phyloP scores from a whole-genome alignment of 1,284 basidiomycete genomes.

The Wolfiporia cocos region DNA sequence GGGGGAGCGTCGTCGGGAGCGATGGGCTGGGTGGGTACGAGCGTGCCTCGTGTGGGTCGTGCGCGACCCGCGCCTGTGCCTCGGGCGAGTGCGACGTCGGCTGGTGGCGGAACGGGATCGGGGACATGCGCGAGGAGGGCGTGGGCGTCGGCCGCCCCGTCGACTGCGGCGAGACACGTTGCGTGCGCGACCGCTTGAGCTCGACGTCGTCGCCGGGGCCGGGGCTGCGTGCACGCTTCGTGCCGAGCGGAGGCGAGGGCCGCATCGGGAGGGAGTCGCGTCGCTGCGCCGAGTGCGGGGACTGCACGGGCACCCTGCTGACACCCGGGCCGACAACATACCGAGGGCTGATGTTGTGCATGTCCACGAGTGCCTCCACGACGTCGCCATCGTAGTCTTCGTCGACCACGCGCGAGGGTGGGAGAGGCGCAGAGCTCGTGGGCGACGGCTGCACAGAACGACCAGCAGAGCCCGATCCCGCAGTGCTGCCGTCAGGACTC shows the following conservation, averaged over 20 bases:
- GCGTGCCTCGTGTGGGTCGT: conserved; percentile 35
- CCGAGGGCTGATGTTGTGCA: no score
- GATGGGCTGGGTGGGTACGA: conserved; percentile 47
- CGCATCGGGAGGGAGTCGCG: conserved; percentile 22
- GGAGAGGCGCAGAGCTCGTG: conserved; percentile 48
- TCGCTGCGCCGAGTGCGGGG: conserved; percentile 17
- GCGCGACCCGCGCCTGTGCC: no score
- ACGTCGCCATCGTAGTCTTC: conserved; percentile 82
- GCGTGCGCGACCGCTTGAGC: conserved; percentile 56
- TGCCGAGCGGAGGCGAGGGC: conserved; percentile 21
- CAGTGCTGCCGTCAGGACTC: conserved; percentile 58
- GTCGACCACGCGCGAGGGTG: conserved; percentile 62
- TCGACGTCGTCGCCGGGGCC: conserved; percentile 43
- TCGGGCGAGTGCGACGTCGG: conserved; percentile 53
- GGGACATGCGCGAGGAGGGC: conserved; percentile 60
- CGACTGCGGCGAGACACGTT: conserved; percentile 47
- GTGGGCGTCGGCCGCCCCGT: conserved; percentile 35
- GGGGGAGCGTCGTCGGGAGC: conserved; percentile 53
- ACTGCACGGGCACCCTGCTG: conserved; percentile 6
- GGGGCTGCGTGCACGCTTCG: conserved; percentile 64
- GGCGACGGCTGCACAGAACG: conserved; percentile 59
- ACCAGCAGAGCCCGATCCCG: conserved; percentile 52
- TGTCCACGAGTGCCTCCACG: conserved; percentile 63
- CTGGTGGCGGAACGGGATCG: conserved; percentile 68
- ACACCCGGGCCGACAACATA: no score